phyloP scores from a whole-genome alignment of 163 green algal genomes.

The Scenedesmus sp. region DNA sequence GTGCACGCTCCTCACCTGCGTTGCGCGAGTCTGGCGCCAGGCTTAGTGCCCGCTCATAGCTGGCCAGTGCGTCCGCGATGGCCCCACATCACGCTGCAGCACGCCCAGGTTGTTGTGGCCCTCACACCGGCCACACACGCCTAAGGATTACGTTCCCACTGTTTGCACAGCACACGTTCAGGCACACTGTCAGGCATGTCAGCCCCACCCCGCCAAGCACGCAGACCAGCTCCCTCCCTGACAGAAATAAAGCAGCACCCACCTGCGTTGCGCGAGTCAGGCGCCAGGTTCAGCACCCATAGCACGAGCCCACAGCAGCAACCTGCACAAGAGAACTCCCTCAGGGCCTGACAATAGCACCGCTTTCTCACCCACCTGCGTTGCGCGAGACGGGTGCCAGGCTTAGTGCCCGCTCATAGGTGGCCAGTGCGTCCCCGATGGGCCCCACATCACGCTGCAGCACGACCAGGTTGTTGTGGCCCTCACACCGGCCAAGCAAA shows the following conservation, averaged over 20 bases:
- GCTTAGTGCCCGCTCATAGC: slow-evolving; percentile 60
- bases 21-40: too few species aligned
- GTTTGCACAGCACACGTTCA: too few species aligned
- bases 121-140: slow-evolving; percentile 60
- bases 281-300: slow-evolving; percentile 68
- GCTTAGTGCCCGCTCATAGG: slow-evolving; percentile 72
- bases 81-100: slow-evolving; percentile 83
- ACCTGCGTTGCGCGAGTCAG: slow-evolving; percentile 77
- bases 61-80: slow-evolving; percentile 75
- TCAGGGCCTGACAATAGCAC: too few species aligned
- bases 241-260: not conserved
- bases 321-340: too few species aligned
- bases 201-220: not conserved
- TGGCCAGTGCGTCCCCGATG: slow-evolving; percentile 75
- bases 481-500: slow-evolving; percentile 58
- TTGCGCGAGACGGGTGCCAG: slow-evolving; percentile 79
- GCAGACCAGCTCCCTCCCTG: too few species aligned
- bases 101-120: slow-evolving; percentile 98
- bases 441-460: slow-evolving; percentile 69
- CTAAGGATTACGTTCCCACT: too few species aligned
- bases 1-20: not conserved
- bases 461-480: slow-evolving; percentile 51
- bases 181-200: slow-evolving; percentile 70
- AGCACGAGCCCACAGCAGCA: too few species aligned
- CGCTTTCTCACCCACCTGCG: slow-evolving; percentile 48